Evolutionary conservation across 805 yeast genomes (phyloP), one percentile per base, ranked within the genome.

Genomic region (Metschnikowia arizonensis): DNA sequence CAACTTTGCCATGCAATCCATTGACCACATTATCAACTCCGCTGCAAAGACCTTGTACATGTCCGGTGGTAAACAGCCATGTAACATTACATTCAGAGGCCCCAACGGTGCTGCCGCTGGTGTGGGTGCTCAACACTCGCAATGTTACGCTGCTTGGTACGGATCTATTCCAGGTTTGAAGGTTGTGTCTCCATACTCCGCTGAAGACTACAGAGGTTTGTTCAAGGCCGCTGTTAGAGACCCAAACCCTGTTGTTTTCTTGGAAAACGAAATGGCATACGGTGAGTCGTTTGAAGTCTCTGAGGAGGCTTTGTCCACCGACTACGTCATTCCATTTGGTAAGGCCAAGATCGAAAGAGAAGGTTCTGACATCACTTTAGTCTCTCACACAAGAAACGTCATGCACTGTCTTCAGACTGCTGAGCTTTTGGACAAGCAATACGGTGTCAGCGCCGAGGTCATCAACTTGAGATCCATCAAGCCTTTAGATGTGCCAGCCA

Each of bases 61-160:
- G 99, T 88, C 97, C 53, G 99, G 99, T 68, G 99, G 99, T 77
- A 86, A 83, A 53, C 97, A 90, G 73, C 91, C 91, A 52, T 90
- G 97, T 78, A 90, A 88, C 73, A 88, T 91, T 64, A 90, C 96
- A 45, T 93, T 93, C 79, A 85, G 99, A 74, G 99, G 99, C 62
- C 98, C 99, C 51, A 93, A 93, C 71, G 99, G 99, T 72, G 97
- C 99, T 40, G 97, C 99, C 58, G 97, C 97, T 40, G 98, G 98
- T 81, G 99, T 93, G 58, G 99, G 81, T 60, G 99, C 99, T 48
- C 99, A 93, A 74, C 99, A 93, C 75, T 93, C 99, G 23, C 99
- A 93, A 75, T 95, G 89, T 74, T 93, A 82, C 69, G 78, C 96
- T 46, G 89, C 97, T 44, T 93, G 99, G 99, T 93, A 93, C 73